phyloP scores from a whole-genome alignment of 2,329 filamentous ascomycete genomes.

The Aspergillus fumigatiaffinis region DNA sequence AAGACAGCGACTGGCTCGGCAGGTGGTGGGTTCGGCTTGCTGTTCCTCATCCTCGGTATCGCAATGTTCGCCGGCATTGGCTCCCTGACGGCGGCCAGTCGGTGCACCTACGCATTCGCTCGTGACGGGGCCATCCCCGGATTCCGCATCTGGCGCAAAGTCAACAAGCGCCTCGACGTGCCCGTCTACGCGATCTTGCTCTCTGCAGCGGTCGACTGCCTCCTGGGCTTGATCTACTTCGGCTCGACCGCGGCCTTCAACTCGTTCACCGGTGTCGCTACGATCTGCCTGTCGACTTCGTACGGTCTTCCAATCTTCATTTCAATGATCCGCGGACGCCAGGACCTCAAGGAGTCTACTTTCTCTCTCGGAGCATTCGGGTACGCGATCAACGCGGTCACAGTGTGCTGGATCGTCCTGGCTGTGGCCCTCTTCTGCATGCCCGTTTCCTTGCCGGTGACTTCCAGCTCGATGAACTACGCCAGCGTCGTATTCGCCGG shows the following conservation, averaged over 20 bases:
- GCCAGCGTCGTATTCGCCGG: slow-evolving; percentile 63
- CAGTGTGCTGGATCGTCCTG: slow-evolving; percentile 67
- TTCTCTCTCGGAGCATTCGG: slow-evolving; percentile 69
- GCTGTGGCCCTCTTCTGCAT: slow-evolving; percentile 73
- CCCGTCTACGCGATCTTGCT: slow-evolving; percentile 67
- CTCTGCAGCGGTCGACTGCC: slow-evolving; percentile 64
- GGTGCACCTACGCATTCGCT: slow-evolving; percentile 73
- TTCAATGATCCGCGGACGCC: slow-evolving; percentile 62
- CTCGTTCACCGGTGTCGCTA: slow-evolving; percentile 74
- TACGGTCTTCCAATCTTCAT: slow-evolving; percentile 75
- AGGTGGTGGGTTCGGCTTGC: slow-evolving; percentile 68
- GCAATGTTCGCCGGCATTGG: slow-evolving; percentile 73
- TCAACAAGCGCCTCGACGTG: slow-evolving; percentile 63
- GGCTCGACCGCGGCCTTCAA: slow-evolving; percentile 73
- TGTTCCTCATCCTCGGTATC: slow-evolving; percentile 73
- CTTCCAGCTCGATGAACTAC: slow-evolving; percentile 60
- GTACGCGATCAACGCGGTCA: slow-evolving; percentile 62
- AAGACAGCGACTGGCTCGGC: slow-evolving; percentile 70
- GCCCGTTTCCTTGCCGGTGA: slow-evolving; percentile 60
- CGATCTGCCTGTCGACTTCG: slow-evolving; percentile 70
- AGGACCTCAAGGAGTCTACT: slow-evolving; percentile 60
- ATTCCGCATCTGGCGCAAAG: slow-evolving; percentile 61
- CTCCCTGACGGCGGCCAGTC: slow-evolving; percentile 67
- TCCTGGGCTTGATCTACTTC: slow-evolving; percentile 75
- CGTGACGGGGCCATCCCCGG: slow-evolving; percentile 71